Conservation (phyloP, 257 asterid species). For the Dorcoceras hygrometricum region DNA sequence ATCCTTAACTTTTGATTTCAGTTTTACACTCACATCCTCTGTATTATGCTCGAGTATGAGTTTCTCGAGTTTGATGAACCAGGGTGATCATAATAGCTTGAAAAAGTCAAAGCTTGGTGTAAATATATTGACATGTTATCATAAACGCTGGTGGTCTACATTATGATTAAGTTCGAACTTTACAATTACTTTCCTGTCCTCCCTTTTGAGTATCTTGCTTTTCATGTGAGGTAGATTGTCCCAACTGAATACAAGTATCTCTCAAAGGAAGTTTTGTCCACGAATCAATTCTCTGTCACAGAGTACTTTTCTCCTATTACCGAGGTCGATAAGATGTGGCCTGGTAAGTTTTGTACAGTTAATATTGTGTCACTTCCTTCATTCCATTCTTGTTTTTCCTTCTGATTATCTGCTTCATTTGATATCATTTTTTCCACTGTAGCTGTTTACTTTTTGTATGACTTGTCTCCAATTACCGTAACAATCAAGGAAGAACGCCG, state of each 20-base stretch:
- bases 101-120: conserved; percentile 8
- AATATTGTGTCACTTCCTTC: conserved; percentile 10
- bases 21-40: conserved; percentile 3
- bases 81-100: neutral
- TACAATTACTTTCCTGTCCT: conserved; percentile 3
- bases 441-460: conserved; percentile 96
- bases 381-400: conserved; percentile 9
- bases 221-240: conserved; percentile 59
- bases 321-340: conserved; percentile 80
- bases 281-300: conserved; percentile 93
- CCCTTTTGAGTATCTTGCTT: conserved; percentile 23
- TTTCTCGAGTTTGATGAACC: neutral
- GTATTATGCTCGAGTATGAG: neutral
- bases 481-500: conserved; percentile 97
- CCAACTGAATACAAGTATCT: conserved; percentile 89
- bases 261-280: conserved; percentile 79
- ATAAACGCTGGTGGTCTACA: neutral
- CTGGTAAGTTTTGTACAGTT: conserved; percentile 53
- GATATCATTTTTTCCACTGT: conserved; percentile 28
- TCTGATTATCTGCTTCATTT: neutral
- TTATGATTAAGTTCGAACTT: conserved; percentile 14
- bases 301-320: conserved; percentile 86
- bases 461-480: conserved; percentile 94
- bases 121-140: neutral
- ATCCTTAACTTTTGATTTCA: conserved; percentile 17